Evolutionary conservation across 768 basidiomycete species (phyloP).

Genomic region (Mycena latifolia): DNA sequence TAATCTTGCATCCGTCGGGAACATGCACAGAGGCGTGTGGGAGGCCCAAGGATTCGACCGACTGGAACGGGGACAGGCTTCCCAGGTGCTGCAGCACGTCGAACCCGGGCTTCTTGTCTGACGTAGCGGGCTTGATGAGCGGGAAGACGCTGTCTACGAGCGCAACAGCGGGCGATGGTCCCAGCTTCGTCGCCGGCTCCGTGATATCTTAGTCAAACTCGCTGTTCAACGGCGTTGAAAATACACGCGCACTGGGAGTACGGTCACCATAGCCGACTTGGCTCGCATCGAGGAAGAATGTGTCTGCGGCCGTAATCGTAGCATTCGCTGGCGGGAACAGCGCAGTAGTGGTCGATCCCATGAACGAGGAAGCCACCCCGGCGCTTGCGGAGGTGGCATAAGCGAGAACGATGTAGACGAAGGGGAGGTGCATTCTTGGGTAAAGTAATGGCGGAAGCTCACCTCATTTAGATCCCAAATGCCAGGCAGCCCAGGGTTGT

Average conservation of each 20-base stretch:
- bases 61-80: constrained; percentile 52
- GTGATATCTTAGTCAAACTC: background rate
- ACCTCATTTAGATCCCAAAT: too few species aligned
- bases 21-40: constrained; percentile 51
- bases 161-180: constrained; percentile 49
- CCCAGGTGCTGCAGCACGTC: constrained; percentile 60
- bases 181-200: constrained; percentile 52
- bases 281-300: constrained; percentile 10
- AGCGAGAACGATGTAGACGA: background rate
- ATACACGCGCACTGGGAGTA: background rate
- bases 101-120: constrained; percentile 48
- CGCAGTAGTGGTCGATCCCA: background rate
- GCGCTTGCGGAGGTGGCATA: background rate
- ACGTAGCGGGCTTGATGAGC: constrained; percentile 52
- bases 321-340: constrained; percentile 9
- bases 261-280: background rate
- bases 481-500: too few species aligned
- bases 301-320: background rate
- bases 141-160: constrained; percentile 55
- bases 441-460: too few species aligned
- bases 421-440: background rate
- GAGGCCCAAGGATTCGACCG: constrained; percentile 44
- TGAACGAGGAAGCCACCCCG: constrained; percentile 4
- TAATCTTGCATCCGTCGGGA: constrained; percentile 60
- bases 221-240: background rate